These are phyloP conservation scores for Diaporthe ampelina DNA, from an alignment of 2,329 filamentous ascomycete genomes.

Conservation along the genomic window DNA sequence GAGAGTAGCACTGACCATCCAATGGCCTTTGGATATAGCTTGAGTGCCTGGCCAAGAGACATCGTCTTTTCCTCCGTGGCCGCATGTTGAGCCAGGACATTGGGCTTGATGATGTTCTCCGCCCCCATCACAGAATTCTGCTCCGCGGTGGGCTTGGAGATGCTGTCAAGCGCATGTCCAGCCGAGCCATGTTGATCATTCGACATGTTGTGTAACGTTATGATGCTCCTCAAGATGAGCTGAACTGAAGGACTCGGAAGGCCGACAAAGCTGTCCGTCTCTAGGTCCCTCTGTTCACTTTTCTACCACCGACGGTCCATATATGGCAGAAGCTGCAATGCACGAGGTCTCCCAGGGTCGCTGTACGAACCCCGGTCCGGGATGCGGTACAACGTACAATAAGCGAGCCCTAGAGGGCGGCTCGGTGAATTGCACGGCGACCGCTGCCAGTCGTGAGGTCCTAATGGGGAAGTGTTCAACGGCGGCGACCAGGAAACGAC, in stretches of 20 bases:
- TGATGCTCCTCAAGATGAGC: not conserved
- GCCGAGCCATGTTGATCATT: not conserved
- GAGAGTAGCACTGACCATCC: constrained; percentile 87
- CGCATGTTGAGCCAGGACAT: not conserved
- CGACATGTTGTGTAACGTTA: not conserved
- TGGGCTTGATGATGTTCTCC: constrained; percentile 15
- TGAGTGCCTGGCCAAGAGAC: constrained; percentile 82
- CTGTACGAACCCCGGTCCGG: not conserved
- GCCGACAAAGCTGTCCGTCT: not conserved
- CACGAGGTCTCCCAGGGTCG: not conserved
- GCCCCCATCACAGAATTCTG: not conserved
- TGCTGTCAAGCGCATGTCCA: constrained; percentile 3
- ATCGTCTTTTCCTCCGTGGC: constrained; percentile 72
- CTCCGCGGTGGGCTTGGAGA: not conserved
- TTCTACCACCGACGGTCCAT: not conserved
- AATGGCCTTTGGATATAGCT: constrained; percentile 90
- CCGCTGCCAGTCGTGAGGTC: not conserved
- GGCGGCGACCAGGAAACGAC: not conserved
- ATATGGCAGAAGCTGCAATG: not conserved
- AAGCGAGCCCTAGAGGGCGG: constrained; percentile 4
- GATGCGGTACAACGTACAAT: constrained; percentile 15
- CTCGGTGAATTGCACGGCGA: constrained; percentile 13
- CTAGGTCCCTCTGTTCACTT: not conserved
- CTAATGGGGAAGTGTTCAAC: constrained; percentile 2
- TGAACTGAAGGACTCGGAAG: not conserved